phyloP scores from a whole-genome alignment of 164 flowering plant species.

The Magnolia changhungtana region DNA sequence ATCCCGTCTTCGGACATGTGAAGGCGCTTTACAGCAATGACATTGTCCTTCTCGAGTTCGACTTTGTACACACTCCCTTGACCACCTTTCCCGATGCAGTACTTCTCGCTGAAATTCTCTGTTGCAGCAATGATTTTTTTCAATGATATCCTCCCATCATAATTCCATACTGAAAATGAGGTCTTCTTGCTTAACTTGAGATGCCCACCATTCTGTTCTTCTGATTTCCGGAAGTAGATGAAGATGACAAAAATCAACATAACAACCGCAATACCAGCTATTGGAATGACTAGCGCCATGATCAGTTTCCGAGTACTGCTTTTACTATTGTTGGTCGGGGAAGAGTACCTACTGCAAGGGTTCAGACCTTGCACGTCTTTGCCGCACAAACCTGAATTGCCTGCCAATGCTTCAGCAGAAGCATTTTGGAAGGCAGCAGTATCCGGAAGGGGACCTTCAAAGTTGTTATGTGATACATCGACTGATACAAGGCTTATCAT shows the following conservation, averaged over 20 bases:
- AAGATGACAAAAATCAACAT: neutral
- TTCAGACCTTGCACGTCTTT: slow-evolving; percentile 15
- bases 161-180: slow-evolving; percentile 19
- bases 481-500: slow-evolving; percentile 17
- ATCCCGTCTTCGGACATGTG: slow-evolving; percentile 8
- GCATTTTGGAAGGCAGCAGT: slow-evolving; percentile 13
- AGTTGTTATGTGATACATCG: slow-evolving; percentile 24
- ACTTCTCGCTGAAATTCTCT: slow-evolving; percentile 22
- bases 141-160: slow-evolving; percentile 12
- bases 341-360: slow-evolving; percentile 6
- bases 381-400: slow-evolving; percentile 27
- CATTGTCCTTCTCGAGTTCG: slow-evolving; percentile 3
- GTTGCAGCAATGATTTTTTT: slow-evolving; percentile 19
- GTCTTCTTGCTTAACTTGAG: neutral
- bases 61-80: slow-evolving; percentile 30
- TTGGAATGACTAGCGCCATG: slow-evolving; percentile 10
- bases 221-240: neutral
- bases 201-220: too few species aligned
- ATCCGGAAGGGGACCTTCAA: slow-evolving; percentile 29
- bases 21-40: slow-evolving; percentile 24
- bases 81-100: slow-evolving; percentile 27
- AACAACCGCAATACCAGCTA: neutral
- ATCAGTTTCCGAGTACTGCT: slow-evolving; percentile 11
- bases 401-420: slow-evolving; percentile 12
- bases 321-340: neutral